Evolutionary conservation across 2,329 filamentous ascomycete species (phyloP), one percentile per base, ranked within the genome.

Genomic region (Orbilia ellipsospora): DNA sequence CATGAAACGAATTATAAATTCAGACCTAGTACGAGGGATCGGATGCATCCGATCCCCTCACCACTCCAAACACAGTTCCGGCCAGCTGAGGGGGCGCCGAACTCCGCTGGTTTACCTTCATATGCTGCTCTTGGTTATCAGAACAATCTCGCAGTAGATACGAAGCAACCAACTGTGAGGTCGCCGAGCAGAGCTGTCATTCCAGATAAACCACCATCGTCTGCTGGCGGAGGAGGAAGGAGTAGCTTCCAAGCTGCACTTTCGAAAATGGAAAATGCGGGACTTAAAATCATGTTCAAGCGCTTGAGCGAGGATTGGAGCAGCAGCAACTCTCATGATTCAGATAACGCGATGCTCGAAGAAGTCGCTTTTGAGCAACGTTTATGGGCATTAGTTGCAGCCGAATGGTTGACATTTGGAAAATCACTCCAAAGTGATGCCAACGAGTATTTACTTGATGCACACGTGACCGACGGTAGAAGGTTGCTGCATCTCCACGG

Each of bases 241-340:
- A 64, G 59, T 15, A 56, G 59, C 28, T 77, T 77, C 76, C 70
- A 77, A 45, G 52, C 62, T 7, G 70, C 70, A 5, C 23, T 77
- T 10, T 52, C 61, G 15, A 72, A 60, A 45, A 77, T 77, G 76
- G 76, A 77, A 62, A 76, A 76, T 15, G 61, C 70, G 20, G 76
- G 65, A 3, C 52, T 76, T 13, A 77, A 77, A 26, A 77, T 77
- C n/a, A 77, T 77, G 76, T 66, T 77, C 18, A 77, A 76, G 56
- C 65, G 76, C 15, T 44, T 77, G 44, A 76, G 70, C 63, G 76
- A 77, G 23, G 76, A 77, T 48, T 77, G 76, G 76, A 60, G 76
- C 18, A 60, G 76, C 18, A 67, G 57, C 20, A 52, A 52, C 28
- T 56, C 42, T 56, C 64, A 75, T 23, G 70, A 69, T 42, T 54